A percentile compares a stretch with the other conserved stretches of the same genome.
Evolutionary conservation across 345 rosid species (phyloP).

Genomic region (Populus simonii): DNA sequence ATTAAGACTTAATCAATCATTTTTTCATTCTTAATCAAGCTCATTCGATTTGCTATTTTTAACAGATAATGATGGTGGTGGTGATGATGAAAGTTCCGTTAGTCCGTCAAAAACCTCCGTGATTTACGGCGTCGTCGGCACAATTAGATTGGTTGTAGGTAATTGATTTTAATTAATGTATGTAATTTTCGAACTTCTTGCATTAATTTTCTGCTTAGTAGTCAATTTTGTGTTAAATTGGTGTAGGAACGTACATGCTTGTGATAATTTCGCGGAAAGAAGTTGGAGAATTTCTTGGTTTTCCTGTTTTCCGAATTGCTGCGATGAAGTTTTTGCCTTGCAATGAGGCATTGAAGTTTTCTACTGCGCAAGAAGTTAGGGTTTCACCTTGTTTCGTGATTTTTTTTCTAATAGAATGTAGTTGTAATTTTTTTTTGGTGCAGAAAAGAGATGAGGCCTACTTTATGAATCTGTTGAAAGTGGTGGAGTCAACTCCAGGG

Average conservation of each 20-base stretch:
- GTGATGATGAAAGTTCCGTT: slow-evolving; percentile 25
- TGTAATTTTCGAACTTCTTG: too few species aligned
- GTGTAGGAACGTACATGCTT: slow-evolving; percentile 67
- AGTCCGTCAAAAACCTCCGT: slow-evolving; percentile 46
- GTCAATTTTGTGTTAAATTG: not conserved
- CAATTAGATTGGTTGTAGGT: slow-evolving; percentile 88
- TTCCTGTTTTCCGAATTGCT: slow-evolving; percentile 56
- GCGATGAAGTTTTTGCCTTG: slow-evolving; percentile 82
- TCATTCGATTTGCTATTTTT: not conserved
- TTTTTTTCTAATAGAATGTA: slow-evolving; percentile 1
- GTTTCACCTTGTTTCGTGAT: slow-evolving; percentile 11
- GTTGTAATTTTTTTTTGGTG: slow-evolving; percentile 18
- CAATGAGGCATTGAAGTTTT: slow-evolving; percentile 61
- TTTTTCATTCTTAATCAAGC: not conserved
- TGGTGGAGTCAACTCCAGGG: slow-evolving; percentile 82
- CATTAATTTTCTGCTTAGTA: not conserved
- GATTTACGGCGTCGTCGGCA: slow-evolving; percentile 82
- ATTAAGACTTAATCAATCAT: not conserved
- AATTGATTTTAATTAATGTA: not conserved
- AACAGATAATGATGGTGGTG: slow-evolving; percentile 43
- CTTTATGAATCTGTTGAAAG: slow-evolving; percentile 65
- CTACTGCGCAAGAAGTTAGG: slow-evolving; percentile 73
- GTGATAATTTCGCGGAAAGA: slow-evolving; percentile 72
- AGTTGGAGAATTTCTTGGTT: slow-evolving; percentile 70
- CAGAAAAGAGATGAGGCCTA: slow-evolving; percentile 85